phyloP scores from a whole-genome alignment of 768 basidiomycete genomes.

The Boletus reticuloceps region DNA sequence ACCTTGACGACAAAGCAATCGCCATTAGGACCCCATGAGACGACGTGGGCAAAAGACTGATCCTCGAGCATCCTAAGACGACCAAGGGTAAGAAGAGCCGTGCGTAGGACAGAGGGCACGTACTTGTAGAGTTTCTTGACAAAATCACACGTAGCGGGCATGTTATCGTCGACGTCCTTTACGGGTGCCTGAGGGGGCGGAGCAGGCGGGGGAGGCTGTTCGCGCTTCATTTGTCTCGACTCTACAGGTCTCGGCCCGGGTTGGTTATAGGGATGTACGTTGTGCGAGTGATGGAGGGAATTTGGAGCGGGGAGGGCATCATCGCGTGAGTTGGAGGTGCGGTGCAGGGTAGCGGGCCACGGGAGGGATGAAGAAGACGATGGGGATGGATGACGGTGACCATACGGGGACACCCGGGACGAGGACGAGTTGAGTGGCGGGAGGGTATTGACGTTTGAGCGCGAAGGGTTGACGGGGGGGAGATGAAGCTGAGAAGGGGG shows the following conservation, averaged over 20 bases:
- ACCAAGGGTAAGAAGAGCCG: slow-evolving; percentile 1
- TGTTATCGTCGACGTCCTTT: slow-evolving; percentile 59
- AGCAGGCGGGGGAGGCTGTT: slow-evolving; percentile 24
- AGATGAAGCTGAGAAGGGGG: slow-evolving; percentile 43
- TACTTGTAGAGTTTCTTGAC: slow-evolving; percentile 94
- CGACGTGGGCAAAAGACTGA: slow-evolving; percentile 63
- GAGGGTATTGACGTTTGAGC: slow-evolving; percentile 39
- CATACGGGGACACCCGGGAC: slow-evolving; percentile 23
- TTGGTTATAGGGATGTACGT: slow-evolving; percentile 22
- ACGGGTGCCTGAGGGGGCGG: slow-evolving; percentile 16
- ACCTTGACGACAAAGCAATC: slow-evolving; percentile 90
- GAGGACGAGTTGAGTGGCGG: slow-evolving; percentile 38
- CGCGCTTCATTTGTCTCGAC: slow-evolving; percentile 28
- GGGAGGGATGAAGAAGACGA: slow-evolving; percentile 23
- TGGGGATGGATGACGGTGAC: slow-evolving; percentile 29
- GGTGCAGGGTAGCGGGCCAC: slow-evolving; percentile 30
- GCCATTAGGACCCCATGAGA: slow-evolving; percentile 80
- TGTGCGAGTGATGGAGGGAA: slow-evolving; percentile 19
- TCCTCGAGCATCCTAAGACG: slow-evolving; percentile 90
- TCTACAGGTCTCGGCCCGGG: slow-evolving; percentile 18
- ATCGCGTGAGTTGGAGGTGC: slow-evolving; percentile 42
- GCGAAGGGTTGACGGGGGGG: slow-evolving; percentile 33
- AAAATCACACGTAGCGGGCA: slow-evolving; percentile 90
- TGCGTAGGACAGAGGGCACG: slow-evolving; percentile 17
- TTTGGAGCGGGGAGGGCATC: slow-evolving; percentile 38